Conservation (phyloP, 331 rosid genomes). For the Malus hybrid region DNA sequence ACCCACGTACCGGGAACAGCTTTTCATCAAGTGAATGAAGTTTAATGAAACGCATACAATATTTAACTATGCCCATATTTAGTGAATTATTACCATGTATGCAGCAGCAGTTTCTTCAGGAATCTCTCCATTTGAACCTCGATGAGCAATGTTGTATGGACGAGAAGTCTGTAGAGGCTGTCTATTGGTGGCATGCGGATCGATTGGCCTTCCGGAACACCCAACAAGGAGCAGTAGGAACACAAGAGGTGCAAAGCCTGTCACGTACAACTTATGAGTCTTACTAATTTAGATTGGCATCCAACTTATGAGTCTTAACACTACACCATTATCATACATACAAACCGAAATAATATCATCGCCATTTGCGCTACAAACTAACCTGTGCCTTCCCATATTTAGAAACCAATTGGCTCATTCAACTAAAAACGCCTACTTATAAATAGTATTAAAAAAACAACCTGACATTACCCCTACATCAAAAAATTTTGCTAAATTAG, state of each 20-base stretch:
- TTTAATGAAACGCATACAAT: background rate
- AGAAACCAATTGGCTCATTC: background rate
- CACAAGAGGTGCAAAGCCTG: constrained; percentile 46
- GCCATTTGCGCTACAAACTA: background rate
- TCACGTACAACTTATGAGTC: background rate
- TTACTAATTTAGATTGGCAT: no score
- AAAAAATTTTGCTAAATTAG: background rate
- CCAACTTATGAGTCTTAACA: background rate
- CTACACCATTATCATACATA: background rate
- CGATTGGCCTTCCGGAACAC: constrained; percentile 57
- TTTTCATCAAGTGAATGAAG: background rate
- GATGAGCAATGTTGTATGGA: constrained; percentile 82
- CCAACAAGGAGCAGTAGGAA: constrained; percentile 49
- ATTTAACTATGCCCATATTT: no score
- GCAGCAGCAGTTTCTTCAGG: constrained; percentile 93
- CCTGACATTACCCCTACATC: background rate
- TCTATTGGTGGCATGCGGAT: constrained; percentile 39
- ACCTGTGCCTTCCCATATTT: background rate
- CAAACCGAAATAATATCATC: background rate
- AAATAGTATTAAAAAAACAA: background rate
- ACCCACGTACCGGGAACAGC: background rate
- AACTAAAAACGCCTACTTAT: background rate
- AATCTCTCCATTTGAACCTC: constrained; percentile 95
- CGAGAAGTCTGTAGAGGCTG: constrained; percentile 67
- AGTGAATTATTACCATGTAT: constrained; percentile 43